A percentile compares a stretch with the other conserved stretches of the same genome.
These are phyloP conservation scores for Pythium pyrilobum DNA, from an alignment of 352 stramenopile species.

Conservation along the genomic window DNA sequence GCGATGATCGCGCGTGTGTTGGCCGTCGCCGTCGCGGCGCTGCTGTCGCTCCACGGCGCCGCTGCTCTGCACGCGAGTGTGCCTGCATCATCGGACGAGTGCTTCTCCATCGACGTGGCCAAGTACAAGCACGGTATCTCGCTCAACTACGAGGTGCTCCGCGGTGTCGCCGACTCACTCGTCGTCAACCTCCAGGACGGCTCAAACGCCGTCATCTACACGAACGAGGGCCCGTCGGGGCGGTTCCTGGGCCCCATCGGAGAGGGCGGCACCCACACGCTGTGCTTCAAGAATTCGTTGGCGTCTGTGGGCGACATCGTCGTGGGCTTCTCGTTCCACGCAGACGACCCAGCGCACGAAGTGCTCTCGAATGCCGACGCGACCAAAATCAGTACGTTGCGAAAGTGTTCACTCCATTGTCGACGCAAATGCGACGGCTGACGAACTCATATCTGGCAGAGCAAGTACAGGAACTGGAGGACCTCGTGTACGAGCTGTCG, in stretches of 20 bases:
- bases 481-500: slow-evolving; percentile 84
- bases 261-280: slow-evolving; percentile 50
- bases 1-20: slow-evolving; percentile 13
- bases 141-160: slow-evolving; percentile 81
- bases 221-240: slow-evolving; percentile 41
- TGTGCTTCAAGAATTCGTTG: slow-evolving; percentile 73
- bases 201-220: slow-evolving; percentile 52
- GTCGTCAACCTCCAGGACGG: slow-evolving; percentile 60
- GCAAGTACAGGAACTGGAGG: slow-evolving; percentile 83
- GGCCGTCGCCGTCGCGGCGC: slow-evolving; percentile 7
- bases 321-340: slow-evolving; percentile 85
- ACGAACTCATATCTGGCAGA: too few relatives aligned
- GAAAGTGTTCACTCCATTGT: too few relatives aligned
- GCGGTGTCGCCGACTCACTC: slow-evolving; percentile 65
- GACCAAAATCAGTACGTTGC: slow-evolving; percentile 81
- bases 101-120: slow-evolving; percentile 66
- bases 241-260: slow-evolving; percentile 53
- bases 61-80: slow-evolving; percentile 49
- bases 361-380: slow-evolving; percentile 86
- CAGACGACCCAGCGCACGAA: slow-evolving; percentile 76
- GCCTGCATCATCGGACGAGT: slow-evolving; percentile 39
- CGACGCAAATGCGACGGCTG: too few relatives aligned
- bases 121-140: slow-evolving; percentile 80
- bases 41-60: slow-evolving; percentile 7
- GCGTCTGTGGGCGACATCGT: slow-evolving; percentile 57